Percentiles rank a stretch among this genome's conserved stretches.
phyloP scores from a whole-genome alignment of 2,329 filamentous ascomycete genomes.

The Blastomyces gilchristii region DNA sequence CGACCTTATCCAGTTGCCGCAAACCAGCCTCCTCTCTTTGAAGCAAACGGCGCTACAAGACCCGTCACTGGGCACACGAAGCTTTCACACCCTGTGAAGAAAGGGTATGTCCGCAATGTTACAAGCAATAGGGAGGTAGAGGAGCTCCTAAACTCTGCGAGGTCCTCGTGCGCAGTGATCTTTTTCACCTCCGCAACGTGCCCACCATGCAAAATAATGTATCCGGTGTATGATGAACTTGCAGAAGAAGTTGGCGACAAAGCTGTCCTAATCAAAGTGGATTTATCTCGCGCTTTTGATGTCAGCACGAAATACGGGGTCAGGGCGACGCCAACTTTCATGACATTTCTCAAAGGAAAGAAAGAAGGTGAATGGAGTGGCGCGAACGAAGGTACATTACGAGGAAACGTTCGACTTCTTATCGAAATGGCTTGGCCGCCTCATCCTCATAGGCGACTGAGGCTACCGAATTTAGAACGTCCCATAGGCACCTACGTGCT shows the following conservation, averaged over 20 bases:
- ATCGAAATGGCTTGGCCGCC: constrained; percentile 63
- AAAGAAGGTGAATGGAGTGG: constrained; percentile 74
- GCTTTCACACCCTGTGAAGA: constrained; percentile 6
- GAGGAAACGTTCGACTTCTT: constrained; percentile 61
- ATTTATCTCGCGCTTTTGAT: constrained; percentile 57
- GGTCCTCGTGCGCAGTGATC: constrained; percentile 61
- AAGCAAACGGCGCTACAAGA: constrained; percentile 14
- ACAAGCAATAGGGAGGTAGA: constrained; percentile 52
- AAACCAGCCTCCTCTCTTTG: constrained; percentile 13
- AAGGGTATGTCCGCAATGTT: constrained; percentile 50
- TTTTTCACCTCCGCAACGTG: constrained; percentile 92
- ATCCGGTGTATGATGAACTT: constrained; percentile 70
- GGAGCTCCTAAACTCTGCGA: constrained; percentile 48
- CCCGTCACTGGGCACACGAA: constrained; percentile 13
- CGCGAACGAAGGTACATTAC: constrained; percentile 57
- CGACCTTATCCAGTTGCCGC: constrained; percentile 14
- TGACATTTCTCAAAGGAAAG: constrained; percentile 67
- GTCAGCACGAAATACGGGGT: constrained; percentile 58
- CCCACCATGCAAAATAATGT: constrained; percentile 70
- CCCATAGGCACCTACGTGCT: constrained; percentile 57
- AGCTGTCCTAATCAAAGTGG: constrained; percentile 69
- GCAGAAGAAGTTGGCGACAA: constrained; percentile 61
- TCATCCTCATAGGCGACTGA: constrained; percentile 64
- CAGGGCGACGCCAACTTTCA: constrained; percentile 74
- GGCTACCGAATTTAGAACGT: constrained; percentile 59